Percentiles rank a stretch among this genome's conserved stretches.
Evolutionary conservation across 768 basidiomycete genomes (phyloP).

Genomic region (Coprinopsis marcescibilis): DNA sequence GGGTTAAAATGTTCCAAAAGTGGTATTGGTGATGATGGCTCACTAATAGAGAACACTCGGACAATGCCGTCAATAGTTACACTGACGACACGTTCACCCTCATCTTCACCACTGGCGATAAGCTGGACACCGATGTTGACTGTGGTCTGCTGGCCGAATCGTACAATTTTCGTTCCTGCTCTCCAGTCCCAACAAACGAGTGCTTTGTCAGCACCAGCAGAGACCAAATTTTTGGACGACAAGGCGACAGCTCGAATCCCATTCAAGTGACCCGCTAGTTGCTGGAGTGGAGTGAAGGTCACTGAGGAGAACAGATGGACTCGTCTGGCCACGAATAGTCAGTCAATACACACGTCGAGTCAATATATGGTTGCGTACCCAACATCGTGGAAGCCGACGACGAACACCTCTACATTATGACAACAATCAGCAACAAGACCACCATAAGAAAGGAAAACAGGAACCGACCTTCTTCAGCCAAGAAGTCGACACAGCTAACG

Average conservation of each 20-base stretch:
- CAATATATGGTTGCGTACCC: conserved; percentile 44
- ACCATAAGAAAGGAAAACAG: not conserved
- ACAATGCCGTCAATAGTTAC: conserved; percentile 92
- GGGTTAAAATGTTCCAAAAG: not conserved
- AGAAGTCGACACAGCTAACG: conserved; percentile 84
- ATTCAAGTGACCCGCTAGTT: conserved; percentile 80
- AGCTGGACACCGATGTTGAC: conserved; percentile 89
- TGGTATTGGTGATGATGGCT: conserved; percentile 23
- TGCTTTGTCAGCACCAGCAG: conserved; percentile 70
- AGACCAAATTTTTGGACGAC: conserved; percentile 79
- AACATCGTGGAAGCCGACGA: conserved; percentile 89
- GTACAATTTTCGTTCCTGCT: conserved; percentile 79
- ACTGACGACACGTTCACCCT: conserved; percentile 82
- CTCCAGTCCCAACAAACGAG: conserved; percentile 91
- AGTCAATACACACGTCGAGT: not conserved
- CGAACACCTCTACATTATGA: conserved; percentile 77
- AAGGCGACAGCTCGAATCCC: conserved; percentile 88
- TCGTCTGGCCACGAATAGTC: conserved; percentile 39
- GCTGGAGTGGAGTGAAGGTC: conserved; percentile 79
- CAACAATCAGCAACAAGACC: conserved; percentile 1
- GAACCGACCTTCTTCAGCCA: conserved; percentile 66
- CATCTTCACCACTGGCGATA: conserved; percentile 41
- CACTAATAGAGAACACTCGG: conserved; percentile 85
- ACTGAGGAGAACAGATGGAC: conserved; percentile 86
- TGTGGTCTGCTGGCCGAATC: conserved; percentile 91